These are phyloP conservation scores for Clarireedia paspali DNA, from an alignment of 2,329 filamentous ascomycete genomes.

Conservation along the genomic window DNA sequence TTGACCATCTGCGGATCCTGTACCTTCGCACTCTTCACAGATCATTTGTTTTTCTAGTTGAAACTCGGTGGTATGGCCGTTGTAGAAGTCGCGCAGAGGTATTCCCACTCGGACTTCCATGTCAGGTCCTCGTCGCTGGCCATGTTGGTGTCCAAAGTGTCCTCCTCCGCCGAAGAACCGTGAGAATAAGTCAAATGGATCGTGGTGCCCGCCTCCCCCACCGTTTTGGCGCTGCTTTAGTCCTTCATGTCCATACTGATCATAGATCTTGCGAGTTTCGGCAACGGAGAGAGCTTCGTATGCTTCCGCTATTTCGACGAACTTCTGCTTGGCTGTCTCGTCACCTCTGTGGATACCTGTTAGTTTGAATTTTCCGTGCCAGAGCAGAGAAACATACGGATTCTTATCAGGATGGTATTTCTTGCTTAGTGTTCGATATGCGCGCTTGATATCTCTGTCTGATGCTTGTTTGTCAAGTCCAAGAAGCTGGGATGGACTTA, in stretches of 20 bases:
- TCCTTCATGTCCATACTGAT: constrained; percentile 88
- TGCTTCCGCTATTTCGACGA: constrained; percentile 88
- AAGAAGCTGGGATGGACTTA: constrained; percentile 51
- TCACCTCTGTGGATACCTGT: constrained; percentile 52
- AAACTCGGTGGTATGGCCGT: constrained; percentile 78
- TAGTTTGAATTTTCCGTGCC: neutral
- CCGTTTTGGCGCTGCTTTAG: constrained; percentile 75
- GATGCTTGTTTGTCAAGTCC: constrained; percentile 71
- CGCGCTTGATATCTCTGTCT: constrained; percentile 85
- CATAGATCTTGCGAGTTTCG: constrained; percentile 81
- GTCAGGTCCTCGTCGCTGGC: constrained; percentile 75
- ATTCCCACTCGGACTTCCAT: constrained; percentile 80
- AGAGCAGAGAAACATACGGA: constrained; percentile 51
- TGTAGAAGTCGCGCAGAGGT: constrained; percentile 87
- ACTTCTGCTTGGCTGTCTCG: constrained; percentile 75
- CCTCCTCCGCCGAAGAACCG: constrained; percentile 85
- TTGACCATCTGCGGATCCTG: constrained; percentile 72
- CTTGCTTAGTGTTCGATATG: constrained; percentile 87
- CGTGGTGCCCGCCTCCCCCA: constrained; percentile 57
- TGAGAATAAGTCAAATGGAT: constrained; percentile 94
- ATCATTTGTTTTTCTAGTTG: constrained; percentile 90
- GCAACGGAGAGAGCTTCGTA: constrained; percentile 84
- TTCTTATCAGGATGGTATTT: constrained; percentile 98
- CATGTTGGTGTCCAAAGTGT: constrained; percentile 60
- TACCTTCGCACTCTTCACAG: constrained; percentile 84